A percentile compares a stretch with the other conserved stretches of the same genome.
These are phyloP conservation scores for Clonostachys chloroleuca DNA, from an alignment of 2,329 filamentous ascomycete species.

Conservation along the genomic window DNA sequence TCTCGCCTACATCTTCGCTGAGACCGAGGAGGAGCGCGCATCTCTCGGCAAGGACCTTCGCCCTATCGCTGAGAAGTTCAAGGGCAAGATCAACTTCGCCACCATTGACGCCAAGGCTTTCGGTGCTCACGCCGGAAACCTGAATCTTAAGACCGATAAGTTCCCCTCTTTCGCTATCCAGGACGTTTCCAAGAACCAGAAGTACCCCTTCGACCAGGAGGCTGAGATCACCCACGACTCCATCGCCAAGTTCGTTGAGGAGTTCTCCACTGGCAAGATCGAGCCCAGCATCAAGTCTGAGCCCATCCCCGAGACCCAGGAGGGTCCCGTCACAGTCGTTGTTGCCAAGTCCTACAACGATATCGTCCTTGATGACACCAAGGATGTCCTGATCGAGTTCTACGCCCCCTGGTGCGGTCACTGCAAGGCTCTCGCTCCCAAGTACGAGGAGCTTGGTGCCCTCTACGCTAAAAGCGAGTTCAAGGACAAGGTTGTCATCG, in stretches of 20 bases:
- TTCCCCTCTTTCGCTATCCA: constrained; percentile 99
- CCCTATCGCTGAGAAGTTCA: constrained; percentile 84
- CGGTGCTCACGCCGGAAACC: constrained; percentile 90
- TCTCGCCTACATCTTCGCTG: constrained; percentile 95
- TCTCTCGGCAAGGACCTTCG: constrained; percentile 73
- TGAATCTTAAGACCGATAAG: constrained; percentile 92
- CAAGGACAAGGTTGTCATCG: constrained; percentile 82
- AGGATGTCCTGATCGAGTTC: constrained; percentile 97
- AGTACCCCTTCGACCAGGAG: constrained; percentile 89
- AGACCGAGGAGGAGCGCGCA: constrained; percentile 84
- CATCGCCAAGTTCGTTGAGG: constrained; percentile 79
- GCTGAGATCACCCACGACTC: constrained; percentile 68
- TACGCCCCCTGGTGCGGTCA: constrained; percentile 99
- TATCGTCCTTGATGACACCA: constrained; percentile 85
- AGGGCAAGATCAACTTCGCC: constrained; percentile 94
- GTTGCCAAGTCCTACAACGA: constrained; percentile 94
- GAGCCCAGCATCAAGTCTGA: constrained; percentile 98
- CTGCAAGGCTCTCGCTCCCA: constrained; percentile 96
- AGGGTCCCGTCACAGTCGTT: constrained; percentile 80
- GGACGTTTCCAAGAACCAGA: constrained; percentile 90
- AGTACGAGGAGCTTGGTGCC: constrained; percentile 88
- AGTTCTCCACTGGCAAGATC: constrained; percentile 82
- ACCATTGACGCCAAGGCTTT: constrained; percentile 95
- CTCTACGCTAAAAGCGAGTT: constrained; percentile 74
- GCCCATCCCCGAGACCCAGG: constrained; percentile 89